Conservation (phyloP, 371 early-diverging fungal species). For the Capillidium rhysosporum region DNA sequence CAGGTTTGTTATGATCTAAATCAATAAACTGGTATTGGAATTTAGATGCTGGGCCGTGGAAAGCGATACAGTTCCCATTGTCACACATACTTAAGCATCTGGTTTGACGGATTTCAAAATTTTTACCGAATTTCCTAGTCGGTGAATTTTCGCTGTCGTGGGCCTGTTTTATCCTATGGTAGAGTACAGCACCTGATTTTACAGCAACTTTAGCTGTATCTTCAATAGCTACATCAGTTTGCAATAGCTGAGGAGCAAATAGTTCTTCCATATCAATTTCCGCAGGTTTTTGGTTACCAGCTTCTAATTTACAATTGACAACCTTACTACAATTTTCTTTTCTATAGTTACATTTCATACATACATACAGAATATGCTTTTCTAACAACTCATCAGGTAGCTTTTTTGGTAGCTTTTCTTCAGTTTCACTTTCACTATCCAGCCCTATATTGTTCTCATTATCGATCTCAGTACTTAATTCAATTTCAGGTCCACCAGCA, state of each 20-base stretch:
- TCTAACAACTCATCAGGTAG: not conserved
- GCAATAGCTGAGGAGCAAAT: not conserved
- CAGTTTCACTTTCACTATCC: too few species aligned
- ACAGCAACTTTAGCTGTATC: not conserved
- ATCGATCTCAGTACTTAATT: too few species aligned
- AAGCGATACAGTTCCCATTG: constrained; percentile 5
- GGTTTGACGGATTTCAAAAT: constrained; percentile 2
- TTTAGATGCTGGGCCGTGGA: constrained; percentile 4
- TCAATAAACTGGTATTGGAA: constrained; percentile 2
- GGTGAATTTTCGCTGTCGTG: not conserved
- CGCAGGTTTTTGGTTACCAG: not conserved
- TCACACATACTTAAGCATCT: constrained; percentile 4
- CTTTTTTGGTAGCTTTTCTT: not conserved
- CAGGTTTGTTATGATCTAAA: constrained; percentile 1
- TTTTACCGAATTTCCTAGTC: not conserved
- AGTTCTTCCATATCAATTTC: constrained; percentile 4
- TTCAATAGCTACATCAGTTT: not conserved
- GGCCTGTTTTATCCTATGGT: not conserved
- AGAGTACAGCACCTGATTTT: not conserved
- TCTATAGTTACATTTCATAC: constrained; percentile 5
- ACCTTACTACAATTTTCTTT: not conserved
- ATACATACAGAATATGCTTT: constrained; percentile 6
- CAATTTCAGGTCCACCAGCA: too few species aligned
- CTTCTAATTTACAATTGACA: not conserved
- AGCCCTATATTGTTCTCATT: too few species aligned